Conservation (phyloP, 2,329 filamentous ascomycete genomes). For the Trichoderma atrobrunneum region DNA sequence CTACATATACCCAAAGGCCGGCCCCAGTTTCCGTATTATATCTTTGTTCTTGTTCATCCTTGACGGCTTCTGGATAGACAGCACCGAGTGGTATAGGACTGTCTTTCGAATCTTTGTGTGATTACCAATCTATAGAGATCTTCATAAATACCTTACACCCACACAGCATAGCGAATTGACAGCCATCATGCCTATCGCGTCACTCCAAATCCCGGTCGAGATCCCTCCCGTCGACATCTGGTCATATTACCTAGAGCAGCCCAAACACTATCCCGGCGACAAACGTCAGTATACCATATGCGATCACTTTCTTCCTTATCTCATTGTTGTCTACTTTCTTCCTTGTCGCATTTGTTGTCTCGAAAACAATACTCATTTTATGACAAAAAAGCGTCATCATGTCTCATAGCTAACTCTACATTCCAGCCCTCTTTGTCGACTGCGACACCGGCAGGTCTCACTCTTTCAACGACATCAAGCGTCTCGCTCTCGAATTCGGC, state of each 20-base stretch:
- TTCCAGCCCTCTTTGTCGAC: constrained; percentile 73
- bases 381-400: not conserved
- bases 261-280: constrained; percentile 67
- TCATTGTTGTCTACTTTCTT: not conserved
- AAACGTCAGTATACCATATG: constrained; percentile 55
- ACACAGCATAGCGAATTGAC: not conserved
- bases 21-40: not conserved
- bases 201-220: constrained; percentile 60
- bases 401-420: not conserved
- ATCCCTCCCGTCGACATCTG: constrained; percentile 77
- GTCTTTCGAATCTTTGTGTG: not conserved
- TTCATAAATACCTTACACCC: not conserved
- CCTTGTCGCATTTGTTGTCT: not conserved
- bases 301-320: not conserved
- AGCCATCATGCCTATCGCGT: constrained; percentile 66
- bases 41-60: not conserved
- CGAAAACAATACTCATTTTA: not conserved
- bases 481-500: constrained; percentile 70
- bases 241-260: constrained; percentile 70
- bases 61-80: not conserved
- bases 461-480: constrained; percentile 66
- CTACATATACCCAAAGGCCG: not conserved
- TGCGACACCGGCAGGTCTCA: constrained; percentile 65
- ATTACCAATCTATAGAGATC: not conserved
- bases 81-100: not conserved